Evolutionary conservation across 2,329 filamentous ascomycete genomes (phyloP), one percentile per base, ranked within the genome.

Genomic region (Aspergillus bombycis): DNA sequence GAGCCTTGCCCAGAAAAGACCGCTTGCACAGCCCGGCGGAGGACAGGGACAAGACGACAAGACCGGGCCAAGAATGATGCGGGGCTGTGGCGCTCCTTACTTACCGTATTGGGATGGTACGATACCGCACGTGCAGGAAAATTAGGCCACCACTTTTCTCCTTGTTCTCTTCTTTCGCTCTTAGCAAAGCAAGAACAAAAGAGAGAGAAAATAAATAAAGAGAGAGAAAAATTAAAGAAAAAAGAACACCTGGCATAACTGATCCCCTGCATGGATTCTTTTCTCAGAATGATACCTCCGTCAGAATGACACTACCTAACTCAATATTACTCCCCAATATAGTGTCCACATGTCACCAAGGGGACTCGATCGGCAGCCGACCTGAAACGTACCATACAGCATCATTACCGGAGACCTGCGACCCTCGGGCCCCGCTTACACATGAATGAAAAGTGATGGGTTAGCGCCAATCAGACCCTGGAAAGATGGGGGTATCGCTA

Each of bases 1-100:
- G 71, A 76, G 72, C 65, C 68, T 71, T 73, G 76, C 75, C 76
- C 71, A 78, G 75, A 74, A 72, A 73, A 75, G 66, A 61, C 68
- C 67, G 67, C 68, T 68, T 68, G 67, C 71, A 72, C 68, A 70
- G 70, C 65, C 70, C 67, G 67, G 75, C 73, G 73, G 75, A 73
- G 69, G 68, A 68, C 65, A 67, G 69, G 68, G 66, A 70, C 69
- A 70, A 70, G 67, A 70, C 64, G 69, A 71, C 70, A 72, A 75
- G 71, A 74, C 72, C 71, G 73, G 73, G 74, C 75, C 74, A 77
- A 77, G 75, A 72, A 60, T 65, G 61, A 62, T 70, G 69, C 69
- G 70, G 71, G 68, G 61, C 61, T 61, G 57, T 65, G 59, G 60
- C 60, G 56, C 55, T 36, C 41, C 34, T 53, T 52, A 41, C 43